phyloP scores from a whole-genome alignment of 2,329 filamentous ascomycete genomes.

The Acarospora socialis region DNA sequence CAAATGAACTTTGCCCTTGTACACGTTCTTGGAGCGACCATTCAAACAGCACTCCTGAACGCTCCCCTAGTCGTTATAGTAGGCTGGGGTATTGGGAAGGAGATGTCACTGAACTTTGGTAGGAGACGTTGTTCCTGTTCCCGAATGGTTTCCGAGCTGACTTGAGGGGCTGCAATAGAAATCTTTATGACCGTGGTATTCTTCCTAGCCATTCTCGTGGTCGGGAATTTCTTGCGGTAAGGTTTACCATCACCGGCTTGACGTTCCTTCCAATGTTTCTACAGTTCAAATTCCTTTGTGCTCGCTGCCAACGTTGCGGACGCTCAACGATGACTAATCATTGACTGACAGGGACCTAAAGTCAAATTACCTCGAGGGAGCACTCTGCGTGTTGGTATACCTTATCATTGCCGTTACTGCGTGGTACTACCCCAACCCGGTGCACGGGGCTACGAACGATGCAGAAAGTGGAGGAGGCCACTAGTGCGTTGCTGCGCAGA shows the following conservation, averaged over 20 bases:
- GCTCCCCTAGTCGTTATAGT: slow-evolving; percentile 71
- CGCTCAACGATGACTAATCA: no score
- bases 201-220: slow-evolving; percentile 70
- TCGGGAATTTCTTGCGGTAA: slow-evolving; percentile 77
- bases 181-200: slow-evolving; percentile 73
- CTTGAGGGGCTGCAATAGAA: slow-evolving; percentile 59
- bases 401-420: slow-evolving; percentile 47
- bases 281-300: no score
- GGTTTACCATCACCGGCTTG: no score
- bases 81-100: slow-evolving; percentile 58
- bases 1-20: slow-evolving; percentile 70
- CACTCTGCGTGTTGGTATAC: slow-evolving; percentile 56
- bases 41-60: slow-evolving; percentile 83
- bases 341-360: no score
- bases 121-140: background rate
- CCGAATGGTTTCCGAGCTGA: background rate
- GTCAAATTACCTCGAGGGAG: slow-evolving; percentile 80
- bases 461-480: slow-evolving; percentile 3
- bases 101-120: slow-evolving; percentile 31
- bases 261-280: no score
- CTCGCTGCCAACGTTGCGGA: no score
- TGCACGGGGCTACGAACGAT: slow-evolving; percentile 4
- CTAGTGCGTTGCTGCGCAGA: no score
- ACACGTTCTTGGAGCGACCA: slow-evolving; percentile 72
- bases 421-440: slow-evolving; percentile 46